Percentiles rank a stretch among this genome's conserved stretches.
phyloP scores from a whole-genome alignment of 768 basidiomycete species.

The Collybia nuda region DNA sequence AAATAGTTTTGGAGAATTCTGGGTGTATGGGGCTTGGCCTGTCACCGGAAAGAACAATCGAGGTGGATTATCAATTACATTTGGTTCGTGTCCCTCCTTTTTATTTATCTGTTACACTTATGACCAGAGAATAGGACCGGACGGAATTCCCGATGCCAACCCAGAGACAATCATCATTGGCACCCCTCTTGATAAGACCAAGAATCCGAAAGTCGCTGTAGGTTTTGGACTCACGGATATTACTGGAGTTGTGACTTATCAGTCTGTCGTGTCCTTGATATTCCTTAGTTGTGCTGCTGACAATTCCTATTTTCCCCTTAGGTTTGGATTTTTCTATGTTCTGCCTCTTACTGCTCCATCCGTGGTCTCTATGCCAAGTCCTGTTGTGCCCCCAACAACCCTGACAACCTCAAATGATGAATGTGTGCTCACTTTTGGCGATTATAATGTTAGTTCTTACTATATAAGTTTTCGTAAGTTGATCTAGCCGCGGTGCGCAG shows the following conservation, averaged over 20 bases:
- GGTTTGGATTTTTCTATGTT: slow-evolving; percentile 56
- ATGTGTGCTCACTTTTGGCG: slow-evolving; percentile 52
- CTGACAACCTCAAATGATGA: slow-evolving; percentile 32
- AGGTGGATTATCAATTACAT: slow-evolving; percentile 53
- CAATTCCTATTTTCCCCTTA: slow-evolving; percentile 2
- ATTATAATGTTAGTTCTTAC: slow-evolving; percentile 50
- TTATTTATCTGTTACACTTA: background rate
- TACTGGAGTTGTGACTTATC: slow-evolving; percentile 54
- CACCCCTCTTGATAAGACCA: slow-evolving; percentile 49
- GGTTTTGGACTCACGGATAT: slow-evolving; percentile 49
- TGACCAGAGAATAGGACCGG: slow-evolving; percentile 32
- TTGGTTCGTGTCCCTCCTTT: slow-evolving; percentile 28
- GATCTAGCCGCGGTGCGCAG: slow-evolving; percentile 21
- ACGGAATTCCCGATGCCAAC: slow-evolving; percentile 54
- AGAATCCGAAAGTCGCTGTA: slow-evolving; percentile 46
- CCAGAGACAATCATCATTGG: slow-evolving; percentile 59
- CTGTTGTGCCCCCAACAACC: slow-evolving; percentile 35
- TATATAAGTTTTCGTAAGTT: background rate
- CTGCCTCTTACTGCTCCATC: slow-evolving; percentile 55
- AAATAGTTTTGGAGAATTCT: slow-evolving; percentile 55
- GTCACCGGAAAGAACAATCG: slow-evolving; percentile 54
- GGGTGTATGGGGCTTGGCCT: slow-evolving; percentile 59
- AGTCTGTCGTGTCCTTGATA: slow-evolving; percentile 27
- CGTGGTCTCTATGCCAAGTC: slow-evolving; percentile 37
- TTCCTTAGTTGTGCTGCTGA: background rate